phyloP scores from a whole-genome alignment of 768 basidiomycete genomes.

The Termitomyces sp. region DNA sequence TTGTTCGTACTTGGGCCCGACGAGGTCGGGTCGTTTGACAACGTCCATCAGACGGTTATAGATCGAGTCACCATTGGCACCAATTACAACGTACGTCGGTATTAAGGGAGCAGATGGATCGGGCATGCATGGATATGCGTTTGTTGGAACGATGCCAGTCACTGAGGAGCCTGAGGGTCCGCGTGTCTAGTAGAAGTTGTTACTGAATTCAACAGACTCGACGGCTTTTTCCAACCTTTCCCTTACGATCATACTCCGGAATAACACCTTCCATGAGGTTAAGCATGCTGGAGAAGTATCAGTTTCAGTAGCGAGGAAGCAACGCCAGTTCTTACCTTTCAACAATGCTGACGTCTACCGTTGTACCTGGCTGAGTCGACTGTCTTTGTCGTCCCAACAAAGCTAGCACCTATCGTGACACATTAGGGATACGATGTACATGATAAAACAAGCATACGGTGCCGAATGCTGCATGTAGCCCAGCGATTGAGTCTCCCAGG shows the following conservation, averaged over 20 bases:
- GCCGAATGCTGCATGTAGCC: constrained; percentile 68
- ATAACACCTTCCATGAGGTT: constrained; percentile 77
- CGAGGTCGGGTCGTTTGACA: constrained; percentile 55
- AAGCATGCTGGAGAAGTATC: constrained; percentile 45
- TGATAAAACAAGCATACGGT: constrained; percentile 37
- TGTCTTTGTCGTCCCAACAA: constrained; percentile 42
- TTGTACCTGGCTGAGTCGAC: constrained; percentile 35
- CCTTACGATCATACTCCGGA: constrained; percentile 70
- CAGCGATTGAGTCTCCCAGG: constrained; percentile 67
- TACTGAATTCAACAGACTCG: neutral
- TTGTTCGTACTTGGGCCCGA: constrained; percentile 44
- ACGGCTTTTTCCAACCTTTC: constrained; percentile 37
- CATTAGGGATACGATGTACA: neutral
- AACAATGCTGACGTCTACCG: constrained; percentile 72
- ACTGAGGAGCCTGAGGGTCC: constrained; percentile 72
- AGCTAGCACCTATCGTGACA: constrained; percentile 41
- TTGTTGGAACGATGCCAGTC: constrained; percentile 72
- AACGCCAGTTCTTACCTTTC: constrained; percentile 41
- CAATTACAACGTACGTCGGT: constrained; percentile 62
- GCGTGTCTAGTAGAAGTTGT: constrained; percentile 39
- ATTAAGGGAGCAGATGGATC: constrained; percentile 31
- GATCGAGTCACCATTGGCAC: constrained; percentile 67
- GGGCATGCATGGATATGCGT: constrained; percentile 65
- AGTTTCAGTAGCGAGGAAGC: neutral
- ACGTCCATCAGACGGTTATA: constrained; percentile 62